Evolutionary conservation across 2,329 filamentous ascomycete genomes (phyloP).

Genomic region (Didymella pinodella): DNA sequence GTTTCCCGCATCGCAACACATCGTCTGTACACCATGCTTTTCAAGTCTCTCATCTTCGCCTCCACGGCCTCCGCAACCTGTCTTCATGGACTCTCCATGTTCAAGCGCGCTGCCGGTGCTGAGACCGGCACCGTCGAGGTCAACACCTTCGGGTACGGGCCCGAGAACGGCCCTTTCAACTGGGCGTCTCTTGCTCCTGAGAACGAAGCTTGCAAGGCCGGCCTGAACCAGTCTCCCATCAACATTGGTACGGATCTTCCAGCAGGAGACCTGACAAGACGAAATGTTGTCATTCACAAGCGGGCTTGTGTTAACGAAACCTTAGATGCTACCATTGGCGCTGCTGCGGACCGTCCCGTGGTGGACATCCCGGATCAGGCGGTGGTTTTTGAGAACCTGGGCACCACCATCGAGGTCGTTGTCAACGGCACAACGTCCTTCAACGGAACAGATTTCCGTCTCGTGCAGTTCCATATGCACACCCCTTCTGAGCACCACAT

Average conservation of each 20-base stretch:
- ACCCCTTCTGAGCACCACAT: slow-evolving; percentile 67
- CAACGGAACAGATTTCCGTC: slow-evolving; percentile 51
- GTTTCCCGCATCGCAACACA: neutral
- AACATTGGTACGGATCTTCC: slow-evolving; percentile 54
- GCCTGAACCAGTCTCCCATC: slow-evolving; percentile 65
- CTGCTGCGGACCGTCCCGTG: slow-evolving; percentile 40
- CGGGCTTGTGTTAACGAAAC: slow-evolving; percentile 20
- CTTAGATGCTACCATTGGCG: slow-evolving; percentile 43
- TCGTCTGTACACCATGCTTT: slow-evolving; percentile 39
- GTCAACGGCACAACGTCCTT: slow-evolving; percentile 59
- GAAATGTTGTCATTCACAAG: slow-evolving; percentile 11
- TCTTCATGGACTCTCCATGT: slow-evolving; percentile 53
- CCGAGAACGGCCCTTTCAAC: slow-evolving; percentile 59
- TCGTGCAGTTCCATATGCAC: slow-evolving; percentile 68
- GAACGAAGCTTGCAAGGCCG: slow-evolving; percentile 59
- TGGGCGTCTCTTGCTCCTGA: slow-evolving; percentile 58
- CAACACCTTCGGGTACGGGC: slow-evolving; percentile 55
- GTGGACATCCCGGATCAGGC: slow-evolving; percentile 53
- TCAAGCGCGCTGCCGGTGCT: slow-evolving; percentile 35
- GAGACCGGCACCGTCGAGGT: slow-evolving; percentile 34
- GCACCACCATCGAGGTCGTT: slow-evolving; percentile 65
- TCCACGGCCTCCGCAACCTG: slow-evolving; percentile 51
- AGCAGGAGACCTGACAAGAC: slow-evolving; percentile 3
- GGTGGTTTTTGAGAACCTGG: slow-evolving; percentile 64
- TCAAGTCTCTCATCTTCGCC: slow-evolving; percentile 43